Conservation (phyloP, 1,284 basidiomycete species). For the Amylostereum areolatum region DNA sequence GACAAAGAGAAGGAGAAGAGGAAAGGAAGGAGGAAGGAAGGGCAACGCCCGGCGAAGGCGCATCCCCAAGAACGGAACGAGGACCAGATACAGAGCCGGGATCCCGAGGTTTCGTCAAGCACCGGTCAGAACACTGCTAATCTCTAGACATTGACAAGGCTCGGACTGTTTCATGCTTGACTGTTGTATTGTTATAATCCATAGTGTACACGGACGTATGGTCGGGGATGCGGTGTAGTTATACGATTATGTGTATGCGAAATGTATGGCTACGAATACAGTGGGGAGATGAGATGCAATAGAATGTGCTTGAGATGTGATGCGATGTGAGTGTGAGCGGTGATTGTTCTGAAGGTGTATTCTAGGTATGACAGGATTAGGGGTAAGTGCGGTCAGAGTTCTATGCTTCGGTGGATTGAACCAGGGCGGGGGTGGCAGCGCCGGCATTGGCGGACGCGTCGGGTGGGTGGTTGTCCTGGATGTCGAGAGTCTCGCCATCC, state of each 20-base stretch:
- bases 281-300: no score
- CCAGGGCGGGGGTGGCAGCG: no score
- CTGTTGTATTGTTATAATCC: neutral
- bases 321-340: no score
- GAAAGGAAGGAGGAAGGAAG: neutral
- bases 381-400: no score
- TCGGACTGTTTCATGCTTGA: neutral
- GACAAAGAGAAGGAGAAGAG: neutral
- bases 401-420: no score
- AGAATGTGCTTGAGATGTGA: no score
- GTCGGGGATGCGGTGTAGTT: neutral
- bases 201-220: no score
- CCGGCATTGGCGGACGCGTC: slow-evolving; percentile 23
- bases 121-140: neutral
- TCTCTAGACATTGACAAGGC: neutral
- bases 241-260: neutral
- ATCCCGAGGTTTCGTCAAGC: neutral
- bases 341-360: neutral
- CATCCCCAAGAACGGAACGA: neutral
- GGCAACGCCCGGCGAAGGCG: neutral
- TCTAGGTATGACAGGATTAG: no score
- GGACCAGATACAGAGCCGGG: neutral
- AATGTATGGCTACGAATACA: no score
- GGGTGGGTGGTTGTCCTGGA: slow-evolving; percentile 52
- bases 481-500: slow-evolving; percentile 40